phyloP scores from a whole-genome alignment of 2,329 filamentous ascomycete genomes.

The Aureobasidium namibiae region DNA sequence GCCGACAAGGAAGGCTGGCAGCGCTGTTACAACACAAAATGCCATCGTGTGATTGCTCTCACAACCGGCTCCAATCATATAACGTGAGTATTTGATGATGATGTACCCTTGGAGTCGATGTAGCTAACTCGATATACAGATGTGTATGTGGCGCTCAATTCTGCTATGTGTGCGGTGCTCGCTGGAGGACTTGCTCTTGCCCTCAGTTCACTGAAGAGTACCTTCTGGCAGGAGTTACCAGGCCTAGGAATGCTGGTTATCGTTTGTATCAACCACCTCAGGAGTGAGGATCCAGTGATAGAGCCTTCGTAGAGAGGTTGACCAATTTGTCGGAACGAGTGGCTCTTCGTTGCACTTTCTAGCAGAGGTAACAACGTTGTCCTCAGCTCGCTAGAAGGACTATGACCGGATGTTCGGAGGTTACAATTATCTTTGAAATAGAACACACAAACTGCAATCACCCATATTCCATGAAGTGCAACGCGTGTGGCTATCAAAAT shows the following conservation, averaged over 20 bases:
- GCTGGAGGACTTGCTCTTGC: neutral
- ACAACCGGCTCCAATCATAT: neutral
- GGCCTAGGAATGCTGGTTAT: neutral
- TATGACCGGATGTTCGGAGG: too few species aligned
- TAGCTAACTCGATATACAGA: neutral
- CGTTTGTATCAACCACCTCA: neutral
- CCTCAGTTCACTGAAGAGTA: neutral
- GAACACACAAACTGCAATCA: too few species aligned
- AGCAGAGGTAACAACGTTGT: too few species aligned
- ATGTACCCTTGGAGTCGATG: too few species aligned
- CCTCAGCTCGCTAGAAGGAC: too few species aligned
- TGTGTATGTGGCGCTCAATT: neutral
- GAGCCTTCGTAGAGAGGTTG: too few species aligned
- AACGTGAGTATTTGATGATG: neutral
- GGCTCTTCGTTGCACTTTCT: too few species aligned
- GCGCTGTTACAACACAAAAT: neutral
- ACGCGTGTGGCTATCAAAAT: too few species aligned
- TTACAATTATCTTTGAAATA: too few species aligned
- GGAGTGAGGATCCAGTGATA: neutral
- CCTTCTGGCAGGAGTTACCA: neutral
- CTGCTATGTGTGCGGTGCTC: constrained; percentile 9
- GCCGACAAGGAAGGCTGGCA: neutral
- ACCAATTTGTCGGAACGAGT: too few species aligned
- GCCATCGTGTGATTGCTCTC: neutral
- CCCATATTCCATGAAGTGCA: too few species aligned